Evolutionary conservation across 345 rosid species (phyloP), one percentile per base, ranked within the genome.

Genomic region (Gossypium turneri): DNA sequence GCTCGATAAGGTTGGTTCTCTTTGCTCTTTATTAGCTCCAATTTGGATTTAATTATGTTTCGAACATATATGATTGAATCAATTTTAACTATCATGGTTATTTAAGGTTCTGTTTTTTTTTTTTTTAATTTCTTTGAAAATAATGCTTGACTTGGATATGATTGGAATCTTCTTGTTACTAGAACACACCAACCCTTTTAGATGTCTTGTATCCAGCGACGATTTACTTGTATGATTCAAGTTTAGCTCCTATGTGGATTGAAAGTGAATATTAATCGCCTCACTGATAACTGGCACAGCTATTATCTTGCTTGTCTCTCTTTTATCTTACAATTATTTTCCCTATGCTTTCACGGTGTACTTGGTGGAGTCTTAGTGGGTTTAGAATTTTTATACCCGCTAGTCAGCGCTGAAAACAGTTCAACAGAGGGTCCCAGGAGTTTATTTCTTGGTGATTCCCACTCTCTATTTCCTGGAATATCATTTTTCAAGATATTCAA

Each of bases 1-100:
- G 73, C 97, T 95, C 76, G 92, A 91, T 60, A 93, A 93, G 99
- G 98, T 95, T 27, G 47, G 58, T 12, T 74, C 48, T 43, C 12
- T 70, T 77, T 61, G 19, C 9, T 73, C 34, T 38, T 67, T 6
- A 71, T 76, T 59, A 9, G 29, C 58, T 73, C 70, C 19, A 44
- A 68, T 60, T 78, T 67, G 34, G 22, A 17, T 62, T 73, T 44
- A 6, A 67, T 51, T 41, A 1, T 19, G 43, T 22, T 64, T 45
- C 15, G n/a, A 64, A 27, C 8, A 25, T 9, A 24, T 16, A 17
- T 48, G 9, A 27, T 69, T 27, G 29, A 45, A 74, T 24, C 1
- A 17, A 55, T 55, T 50, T 71, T 12, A 45, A 4, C 2, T n/a
- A n/a, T 56, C 45, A 55, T 19, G 51, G 63, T 67, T 20, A 45